Percentiles rank a stretch among this genome's conserved stretches.
Conservation (phyloP, 208 protist species). For the Wallacemonas sp. region DNA sequence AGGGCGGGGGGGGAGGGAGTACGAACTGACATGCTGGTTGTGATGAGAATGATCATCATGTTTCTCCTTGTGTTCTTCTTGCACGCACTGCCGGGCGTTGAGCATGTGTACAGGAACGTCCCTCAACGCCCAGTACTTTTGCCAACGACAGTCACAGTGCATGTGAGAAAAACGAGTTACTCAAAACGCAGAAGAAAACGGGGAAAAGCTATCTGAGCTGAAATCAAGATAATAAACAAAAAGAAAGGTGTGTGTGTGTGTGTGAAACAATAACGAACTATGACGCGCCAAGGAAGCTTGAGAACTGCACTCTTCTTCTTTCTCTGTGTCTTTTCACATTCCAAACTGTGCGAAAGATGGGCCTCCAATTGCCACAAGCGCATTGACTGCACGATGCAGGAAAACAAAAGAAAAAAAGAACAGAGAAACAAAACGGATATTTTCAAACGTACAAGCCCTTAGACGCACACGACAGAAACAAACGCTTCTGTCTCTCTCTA, state of each 20-base stretch:
- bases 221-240: too few relatives aligned
- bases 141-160: not conserved
- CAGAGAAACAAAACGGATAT: too few relatives aligned
- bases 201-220: not conserved
- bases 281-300: not conserved
- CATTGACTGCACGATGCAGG: too few relatives aligned
- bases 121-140: slow-evolving; percentile 7
- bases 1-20: too few relatives aligned
- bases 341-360: not conserved
- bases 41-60: too few relatives aligned
- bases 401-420: too few relatives aligned
- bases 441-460: too few relatives aligned
- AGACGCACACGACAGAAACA: too few relatives aligned
- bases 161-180: not conserved
- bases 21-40: not conserved
- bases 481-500: too few relatives aligned
- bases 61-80: too few relatives aligned
- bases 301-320: not conserved
- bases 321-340: slow-evolving; percentile 8
- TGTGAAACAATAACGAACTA: slow-evolving; percentile 8
- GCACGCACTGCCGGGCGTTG: too few relatives aligned
- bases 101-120: slow-evolving; percentile 1
- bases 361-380: too few relatives aligned
- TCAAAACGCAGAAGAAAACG: slow-evolving; percentile 5
- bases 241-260: not conserved